Evolutionary conservation across 2,329 filamentous ascomycete species (phyloP).

Genomic region (Fusarium sp.): DNA sequence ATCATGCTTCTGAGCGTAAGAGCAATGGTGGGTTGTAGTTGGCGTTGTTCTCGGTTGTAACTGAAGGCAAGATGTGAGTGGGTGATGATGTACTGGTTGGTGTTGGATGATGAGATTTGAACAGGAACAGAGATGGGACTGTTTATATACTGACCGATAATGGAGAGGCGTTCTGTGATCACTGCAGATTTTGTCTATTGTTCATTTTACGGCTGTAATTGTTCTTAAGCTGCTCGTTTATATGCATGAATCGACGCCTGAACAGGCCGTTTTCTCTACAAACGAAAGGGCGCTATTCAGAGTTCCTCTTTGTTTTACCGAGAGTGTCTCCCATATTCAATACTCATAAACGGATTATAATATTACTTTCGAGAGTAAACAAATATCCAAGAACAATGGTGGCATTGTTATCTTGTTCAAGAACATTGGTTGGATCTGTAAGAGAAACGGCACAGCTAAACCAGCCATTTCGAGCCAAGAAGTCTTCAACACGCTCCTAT

Average conservation of each 20-base stretch:
- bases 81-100: background rate
- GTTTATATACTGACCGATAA: background rate
- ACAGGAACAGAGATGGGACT: background rate
- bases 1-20: background rate
- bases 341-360: background rate
- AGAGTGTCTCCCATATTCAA: background rate
- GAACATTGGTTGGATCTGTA: background rate
- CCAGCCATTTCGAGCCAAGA: background rate
- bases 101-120: background rate
- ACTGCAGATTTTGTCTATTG: background rate
- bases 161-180: background rate
- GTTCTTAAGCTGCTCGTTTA: background rate
- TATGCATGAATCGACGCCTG: background rate
- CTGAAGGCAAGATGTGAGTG: background rate
- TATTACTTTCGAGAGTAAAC: too few species aligned
- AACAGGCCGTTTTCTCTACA: background rate
- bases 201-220: background rate
- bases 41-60: background rate
- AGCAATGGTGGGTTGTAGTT: background rate
- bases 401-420: background rate
- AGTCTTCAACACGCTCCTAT: background rate
- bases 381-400: background rate
- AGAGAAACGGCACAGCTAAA: background rate
- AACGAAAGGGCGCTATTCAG: background rate
- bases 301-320: background rate